These are phyloP conservation scores for Amoebophrya sp. DNA, from an alignment of 169 alveolate species.

Conservation along the genomic window DNA sequence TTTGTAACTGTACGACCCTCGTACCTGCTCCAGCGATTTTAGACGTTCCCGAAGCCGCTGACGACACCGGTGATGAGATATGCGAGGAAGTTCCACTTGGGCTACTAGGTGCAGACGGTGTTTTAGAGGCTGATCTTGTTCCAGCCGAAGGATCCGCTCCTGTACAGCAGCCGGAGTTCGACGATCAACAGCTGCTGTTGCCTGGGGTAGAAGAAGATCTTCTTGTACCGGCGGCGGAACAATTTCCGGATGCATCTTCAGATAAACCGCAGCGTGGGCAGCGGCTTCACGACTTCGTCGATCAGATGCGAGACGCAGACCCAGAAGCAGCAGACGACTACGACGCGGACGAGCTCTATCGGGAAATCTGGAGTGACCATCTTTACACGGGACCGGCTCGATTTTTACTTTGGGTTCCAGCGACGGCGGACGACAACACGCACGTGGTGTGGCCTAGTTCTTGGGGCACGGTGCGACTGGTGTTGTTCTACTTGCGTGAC, in stretches of 20 bases:
- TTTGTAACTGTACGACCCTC: no score
- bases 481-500: neutral
- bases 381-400: neutral
- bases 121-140: no score
- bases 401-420: neutral
- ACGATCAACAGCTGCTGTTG: no score
- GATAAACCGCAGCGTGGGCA: neutral
- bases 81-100: no score
- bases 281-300: neutral
- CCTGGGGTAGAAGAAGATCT: neutral
- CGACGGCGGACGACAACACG: neutral
- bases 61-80: no score
- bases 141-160: no score
- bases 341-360: neutral
- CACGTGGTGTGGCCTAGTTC: neutral
- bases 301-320: neutral
- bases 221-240: neutral
- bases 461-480: neutral
- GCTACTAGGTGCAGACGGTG: no score
- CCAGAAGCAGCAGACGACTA: neutral
- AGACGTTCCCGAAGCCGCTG: no score
- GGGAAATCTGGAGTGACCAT: neutral
- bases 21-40: no score
- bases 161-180: no score
- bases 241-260: neutral